Evolutionary conservation across 177 flowering plant species (phyloP), one percentile per base, ranked within the genome.

Genomic region (Vitis hybrid): DNA sequence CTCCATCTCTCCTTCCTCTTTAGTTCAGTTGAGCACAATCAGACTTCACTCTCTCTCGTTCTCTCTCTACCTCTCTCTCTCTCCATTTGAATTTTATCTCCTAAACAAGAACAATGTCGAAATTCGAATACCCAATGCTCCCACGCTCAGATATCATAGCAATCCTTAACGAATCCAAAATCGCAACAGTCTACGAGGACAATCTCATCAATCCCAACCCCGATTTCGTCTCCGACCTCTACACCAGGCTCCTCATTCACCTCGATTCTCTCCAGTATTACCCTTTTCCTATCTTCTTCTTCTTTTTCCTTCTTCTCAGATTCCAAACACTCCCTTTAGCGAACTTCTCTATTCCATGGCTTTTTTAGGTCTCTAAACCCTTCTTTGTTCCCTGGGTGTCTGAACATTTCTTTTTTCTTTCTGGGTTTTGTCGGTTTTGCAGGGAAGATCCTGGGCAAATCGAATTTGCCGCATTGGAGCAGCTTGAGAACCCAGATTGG

Each of bases 401-500:
- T 14, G 18, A 18, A 7, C 8, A 20, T 60, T 31, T 29, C 45
- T 20, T 51, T 59, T 64, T 16, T 68, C 10, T 39, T 6, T 6
- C 45, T 39, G 52, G 50, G n/a, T 67, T 68, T 63, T 39, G 7
- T 39, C 7, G 45, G 45, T 67, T 51, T 71, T 74, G 70, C 77
- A 90, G 99, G 80, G 97, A 91, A 13, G 94, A 93, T 67, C 71
- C 79, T 34, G 92, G 78, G 51, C 93, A 89, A 67, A 73, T 85
- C 22, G 93, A 89, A 66, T 95, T 91, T 56, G 74, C 65, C 6
- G 96, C 88, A 10, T 73, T 95, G 54, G 93, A 83, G 78, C 85
- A 79, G 68, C 77, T 96, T 31, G 99, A 92, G 80, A 86, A 92
- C 70, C 98, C 98, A 3, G 97, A 96, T 34, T 68, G 66, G 57